Evolutionary conservation across 345 rosid genomes (phyloP), one percentile per base, ranked within the genome.

Genomic region (Cardamine resedifolia): DNA sequence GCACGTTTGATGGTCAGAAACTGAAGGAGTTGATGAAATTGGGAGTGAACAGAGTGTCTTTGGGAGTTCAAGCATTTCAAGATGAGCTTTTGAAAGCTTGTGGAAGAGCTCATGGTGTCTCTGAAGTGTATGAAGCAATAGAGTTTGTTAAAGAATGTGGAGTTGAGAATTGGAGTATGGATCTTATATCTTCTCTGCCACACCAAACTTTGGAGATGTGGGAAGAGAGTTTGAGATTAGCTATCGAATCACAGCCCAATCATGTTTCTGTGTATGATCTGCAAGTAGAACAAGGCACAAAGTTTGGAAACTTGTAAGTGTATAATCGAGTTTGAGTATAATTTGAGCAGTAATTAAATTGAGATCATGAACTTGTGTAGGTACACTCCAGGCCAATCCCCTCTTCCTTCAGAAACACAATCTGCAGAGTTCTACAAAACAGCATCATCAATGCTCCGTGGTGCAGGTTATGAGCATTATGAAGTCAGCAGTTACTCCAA

Each of bases 231-330:
- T 84, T 91, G 87, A 83, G 79, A 64, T 77, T 73, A 36, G 78
- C 94, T 7, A 64, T 87, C 1, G 82, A 83, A 57, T 83, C 96
- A 30, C 73, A 73, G 38, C 96, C 96, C 19, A 71, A 77, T 41
- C 97, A 91, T 77, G 87, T 89, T 8, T 91, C 99, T 21, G 92
- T 91, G 2, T 95, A 95, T 83, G 99, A 95, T 83, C 76, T 95
- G 87, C 99, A 90, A 86, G 99, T 95, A 48, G 99, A 91, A 75
- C 85, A 84, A 79, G 99, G 88, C 83, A 91, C 99, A 0, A 88
- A 95, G 81, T 91, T 95, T 74, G 91, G 87, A 57, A 71, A 47
- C 24, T 34, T 95, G 97, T 88, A 80, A 87, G 98, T 82, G 19
- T 43, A 5, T 36, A 38, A 38, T 11, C 12, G 2, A 11, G 14